These are phyloP conservation scores for Cornus kousa DNA, from an alignment of 148 eudicot species.

Conservation along the genomic window DNA sequence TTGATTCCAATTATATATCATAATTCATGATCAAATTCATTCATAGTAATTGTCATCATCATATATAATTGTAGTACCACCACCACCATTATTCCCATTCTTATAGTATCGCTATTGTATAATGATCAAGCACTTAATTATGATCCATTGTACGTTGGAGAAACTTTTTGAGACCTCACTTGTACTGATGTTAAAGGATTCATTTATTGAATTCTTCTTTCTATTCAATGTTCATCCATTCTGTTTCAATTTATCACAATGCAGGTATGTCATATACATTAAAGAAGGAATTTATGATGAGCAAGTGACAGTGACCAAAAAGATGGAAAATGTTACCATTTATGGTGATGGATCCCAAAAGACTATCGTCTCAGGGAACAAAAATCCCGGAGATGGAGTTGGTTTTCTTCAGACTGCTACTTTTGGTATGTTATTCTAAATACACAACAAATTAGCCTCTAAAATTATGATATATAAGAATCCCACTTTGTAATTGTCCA, in stretches of 20 bases:
- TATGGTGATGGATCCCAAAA: slow-evolving; percentile 92
- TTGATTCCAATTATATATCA: background rate
- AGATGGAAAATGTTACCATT: slow-evolving; percentile 75
- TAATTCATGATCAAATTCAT: too few relatives aligned
- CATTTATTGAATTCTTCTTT: background rate
- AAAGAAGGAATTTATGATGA: slow-evolving; percentile 80
- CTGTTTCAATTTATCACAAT: slow-evolving; percentile 3
- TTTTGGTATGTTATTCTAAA: slow-evolving; percentile 51
- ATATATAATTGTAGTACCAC: too few relatives aligned
- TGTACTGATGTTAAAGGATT: background rate
- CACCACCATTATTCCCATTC: too few relatives aligned
- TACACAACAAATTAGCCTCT: too few relatives aligned
- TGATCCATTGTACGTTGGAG: too few relatives aligned
- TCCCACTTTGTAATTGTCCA: too few relatives aligned
- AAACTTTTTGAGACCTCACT: too few relatives aligned
- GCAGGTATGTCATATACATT: slow-evolving; percentile 59
- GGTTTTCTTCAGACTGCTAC: slow-evolving; percentile 67
- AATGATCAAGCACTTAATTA: too few relatives aligned
- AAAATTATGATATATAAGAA: too few relatives aligned
- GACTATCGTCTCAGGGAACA: slow-evolving; percentile 66
- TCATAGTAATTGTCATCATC: too few relatives aligned
- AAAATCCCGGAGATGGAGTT: slow-evolving; percentile 34
- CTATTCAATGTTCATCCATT: background rate
- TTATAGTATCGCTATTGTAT: too few relatives aligned
- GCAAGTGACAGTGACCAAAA: slow-evolving; percentile 60